A percentile compares a stretch with the other conserved stretches of the same genome.
Evolutionary conservation across 2,329 filamentous ascomycete species (phyloP).

Genomic region (Cladosporium cucumerinum): DNA sequence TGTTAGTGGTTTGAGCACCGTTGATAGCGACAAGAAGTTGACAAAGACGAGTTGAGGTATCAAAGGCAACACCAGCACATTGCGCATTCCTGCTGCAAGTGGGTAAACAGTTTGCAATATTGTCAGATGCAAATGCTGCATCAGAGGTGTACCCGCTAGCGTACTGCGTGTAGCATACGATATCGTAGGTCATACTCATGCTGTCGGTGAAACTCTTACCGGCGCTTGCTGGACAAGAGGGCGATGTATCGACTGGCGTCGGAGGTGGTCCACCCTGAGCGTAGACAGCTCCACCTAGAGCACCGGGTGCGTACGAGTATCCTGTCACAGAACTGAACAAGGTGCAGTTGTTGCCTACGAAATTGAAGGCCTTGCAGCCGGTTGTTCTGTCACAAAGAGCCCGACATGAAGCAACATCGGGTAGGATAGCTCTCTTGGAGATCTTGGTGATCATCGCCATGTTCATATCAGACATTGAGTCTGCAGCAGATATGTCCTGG

Average conservation of each 20-base stretch:
- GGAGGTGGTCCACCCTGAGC: background rate
- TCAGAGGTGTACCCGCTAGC: slow-evolving; percentile 21
- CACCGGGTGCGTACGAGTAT: slow-evolving; percentile 22
- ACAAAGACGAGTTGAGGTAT: slow-evolving; percentile 18
- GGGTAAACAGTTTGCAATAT: slow-evolving; percentile 22
- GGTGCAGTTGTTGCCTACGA: slow-evolving; percentile 29
- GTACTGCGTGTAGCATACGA: slow-evolving; percentile 23
- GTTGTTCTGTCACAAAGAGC: slow-evolving; percentile 26
- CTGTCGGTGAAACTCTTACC: slow-evolving; percentile 23
- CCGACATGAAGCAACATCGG: slow-evolving; percentile 22
- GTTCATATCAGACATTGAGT: background rate
- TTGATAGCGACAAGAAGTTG: slow-evolving; percentile 25
- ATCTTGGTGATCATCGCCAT: slow-evolving; percentile 14
- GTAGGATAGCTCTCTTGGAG: slow-evolving; percentile 20
- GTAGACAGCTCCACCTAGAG: slow-evolving; percentile 21
- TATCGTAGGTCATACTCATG: slow-evolving; percentile 19
- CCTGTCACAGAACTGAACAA: slow-evolving; percentile 31
- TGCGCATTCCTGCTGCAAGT: slow-evolving; percentile 21
- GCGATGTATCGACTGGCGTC: slow-evolving; percentile 13
- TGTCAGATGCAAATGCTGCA: slow-evolving; percentile 16
- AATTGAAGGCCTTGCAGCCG: slow-evolving; percentile 31
- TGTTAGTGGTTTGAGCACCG: slow-evolving; percentile 18
- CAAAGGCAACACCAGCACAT: slow-evolving; percentile 24
- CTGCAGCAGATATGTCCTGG: background rate
- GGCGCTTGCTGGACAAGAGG: slow-evolving; percentile 22